Conservation (phyloP, 805 yeast genomes). For the Starmerella khaoyaiensis region DNA sequence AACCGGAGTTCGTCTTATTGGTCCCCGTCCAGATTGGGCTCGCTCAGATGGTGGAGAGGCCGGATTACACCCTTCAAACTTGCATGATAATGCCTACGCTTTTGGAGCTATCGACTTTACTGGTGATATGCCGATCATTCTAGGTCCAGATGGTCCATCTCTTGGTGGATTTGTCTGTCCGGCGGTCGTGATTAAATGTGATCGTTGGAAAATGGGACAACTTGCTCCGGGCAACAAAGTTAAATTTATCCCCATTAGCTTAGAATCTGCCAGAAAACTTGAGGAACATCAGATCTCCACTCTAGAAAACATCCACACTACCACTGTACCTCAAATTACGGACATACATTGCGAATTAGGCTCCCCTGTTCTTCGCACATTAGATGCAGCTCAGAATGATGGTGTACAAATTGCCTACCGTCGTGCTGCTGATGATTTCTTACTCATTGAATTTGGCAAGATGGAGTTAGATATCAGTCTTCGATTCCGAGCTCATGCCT, state of each 20-base stretch:
- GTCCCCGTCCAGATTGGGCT: slow-evolving; percentile 97
- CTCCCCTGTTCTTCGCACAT: slow-evolving; percentile 27
- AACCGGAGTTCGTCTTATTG: slow-evolving; percentile 86
- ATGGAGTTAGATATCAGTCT: slow-evolving; percentile 72
- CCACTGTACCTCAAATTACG: slow-evolving; percentile 15
- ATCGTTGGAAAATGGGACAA: slow-evolving; percentile 98
- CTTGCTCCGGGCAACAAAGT: slow-evolving; percentile 86
- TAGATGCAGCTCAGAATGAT: slow-evolving; percentile 39
- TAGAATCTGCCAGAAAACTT: slow-evolving; percentile 54
- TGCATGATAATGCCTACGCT: slow-evolving; percentile 94
- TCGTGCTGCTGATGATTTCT: slow-evolving; percentile 93
- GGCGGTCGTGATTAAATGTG: slow-evolving; percentile 89
- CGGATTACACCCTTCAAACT: slow-evolving; percentile 93
- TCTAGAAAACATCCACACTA: slow-evolving; percentile 34
- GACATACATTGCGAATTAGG: not conserved
- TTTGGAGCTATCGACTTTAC: slow-evolving; percentile 95
- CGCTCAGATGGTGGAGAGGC: slow-evolving; percentile 94
- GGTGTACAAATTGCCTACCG: slow-evolving; percentile 72
- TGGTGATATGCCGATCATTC: slow-evolving; percentile 95
- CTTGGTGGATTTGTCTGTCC: slow-evolving; percentile 95
- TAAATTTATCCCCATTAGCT: slow-evolving; percentile 67
- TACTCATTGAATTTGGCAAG: slow-evolving; percentile 87
- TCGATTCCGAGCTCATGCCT: slow-evolving; percentile 70
- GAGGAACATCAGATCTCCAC: slow-evolving; percentile 30
- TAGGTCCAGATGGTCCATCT: slow-evolving; percentile 95